phyloP scores from a whole-genome alignment of 2,329 filamentous ascomycete species.

The Ambrosiella xylebori region DNA sequence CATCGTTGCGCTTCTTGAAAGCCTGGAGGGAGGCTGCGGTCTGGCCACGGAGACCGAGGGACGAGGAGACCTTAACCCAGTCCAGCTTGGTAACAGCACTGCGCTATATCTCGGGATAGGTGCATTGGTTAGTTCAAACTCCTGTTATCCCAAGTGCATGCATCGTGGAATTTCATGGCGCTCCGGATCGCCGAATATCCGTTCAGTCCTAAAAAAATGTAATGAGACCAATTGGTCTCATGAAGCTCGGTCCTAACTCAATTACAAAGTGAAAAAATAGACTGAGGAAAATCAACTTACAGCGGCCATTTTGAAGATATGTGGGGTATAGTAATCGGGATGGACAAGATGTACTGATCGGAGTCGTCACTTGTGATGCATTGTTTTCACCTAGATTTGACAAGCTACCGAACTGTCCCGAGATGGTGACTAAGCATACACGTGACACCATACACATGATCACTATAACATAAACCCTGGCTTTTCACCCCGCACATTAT shows the following conservation, averaged over 20 bases:
- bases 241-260: neutral
- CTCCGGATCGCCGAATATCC: neutral
- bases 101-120: constrained; percentile 42
- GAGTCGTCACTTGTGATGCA: constrained; percentile 7
- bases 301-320: constrained; percentile 48
- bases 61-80: constrained; percentile 88
- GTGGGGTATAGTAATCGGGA: constrained; percentile 29
- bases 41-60: constrained; percentile 89
- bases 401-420: constrained; percentile 12
- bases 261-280: neutral
- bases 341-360: constrained; percentile 22
- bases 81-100: constrained; percentile 98
- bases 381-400: constrained; percentile 12
- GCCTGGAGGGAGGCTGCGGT: constrained; percentile 79
- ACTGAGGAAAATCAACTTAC: constrained; percentile 32
- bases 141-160: neutral
- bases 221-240: neutral
- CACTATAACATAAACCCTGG: neutral
- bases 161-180: neutral
- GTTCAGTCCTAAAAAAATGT: neutral
- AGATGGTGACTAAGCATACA: constrained; percentile 12
- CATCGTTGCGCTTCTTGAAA: constrained; percentile 99
- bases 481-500: neutral
- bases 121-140: neutral
- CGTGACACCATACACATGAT: neutral